Conservation (phyloP, 352 stramenopile species). For the Globisporangium emineosum region DNA sequence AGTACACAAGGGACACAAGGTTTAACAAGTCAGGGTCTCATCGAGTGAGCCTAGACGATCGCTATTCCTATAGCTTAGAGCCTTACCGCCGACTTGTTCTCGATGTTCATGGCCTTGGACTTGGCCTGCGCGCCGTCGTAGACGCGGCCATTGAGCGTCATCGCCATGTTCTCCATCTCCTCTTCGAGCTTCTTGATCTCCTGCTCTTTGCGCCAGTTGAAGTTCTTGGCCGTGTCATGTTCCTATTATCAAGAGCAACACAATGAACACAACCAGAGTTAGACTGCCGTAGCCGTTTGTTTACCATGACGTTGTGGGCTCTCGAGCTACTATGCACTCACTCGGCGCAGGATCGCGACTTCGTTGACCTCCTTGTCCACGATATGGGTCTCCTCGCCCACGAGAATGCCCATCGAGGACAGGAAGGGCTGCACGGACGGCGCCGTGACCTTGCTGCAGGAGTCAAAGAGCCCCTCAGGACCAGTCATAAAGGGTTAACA, state of each 20-base stretch:
- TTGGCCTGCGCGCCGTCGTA: constrained; percentile 57
- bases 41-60: neutral
- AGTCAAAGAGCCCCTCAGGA: neutral
- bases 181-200: constrained; percentile 81
- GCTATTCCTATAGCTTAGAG: neutral
- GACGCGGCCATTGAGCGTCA: constrained; percentile 61
- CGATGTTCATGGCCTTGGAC: constrained; percentile 57
- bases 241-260: constrained; percentile 36
- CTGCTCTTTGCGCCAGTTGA: constrained; percentile 63
- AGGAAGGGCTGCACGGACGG: constrained; percentile 72
- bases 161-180: constrained; percentile 71
- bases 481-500: no score
- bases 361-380: constrained; percentile 82
- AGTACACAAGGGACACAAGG: no score
- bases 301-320: no score
- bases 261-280: constrained; percentile 3
- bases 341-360: constrained; percentile 55
- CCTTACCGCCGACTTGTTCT: constrained; percentile 72
- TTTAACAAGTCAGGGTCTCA: no score
- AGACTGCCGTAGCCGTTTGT: no score
- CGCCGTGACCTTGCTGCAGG: constrained; percentile 51
- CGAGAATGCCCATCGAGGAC: constrained; percentile 63
- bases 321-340: constrained; percentile 25
- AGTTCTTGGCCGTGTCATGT: constrained; percentile 59
- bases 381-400: constrained; percentile 76